A percentile compares a stretch with the other conserved stretches of the same genome.
These are phyloP conservation scores for Phyllosticta ampelicida DNA, from an alignment of 2,329 filamentous ascomycete species.

Conservation along the genomic window DNA sequence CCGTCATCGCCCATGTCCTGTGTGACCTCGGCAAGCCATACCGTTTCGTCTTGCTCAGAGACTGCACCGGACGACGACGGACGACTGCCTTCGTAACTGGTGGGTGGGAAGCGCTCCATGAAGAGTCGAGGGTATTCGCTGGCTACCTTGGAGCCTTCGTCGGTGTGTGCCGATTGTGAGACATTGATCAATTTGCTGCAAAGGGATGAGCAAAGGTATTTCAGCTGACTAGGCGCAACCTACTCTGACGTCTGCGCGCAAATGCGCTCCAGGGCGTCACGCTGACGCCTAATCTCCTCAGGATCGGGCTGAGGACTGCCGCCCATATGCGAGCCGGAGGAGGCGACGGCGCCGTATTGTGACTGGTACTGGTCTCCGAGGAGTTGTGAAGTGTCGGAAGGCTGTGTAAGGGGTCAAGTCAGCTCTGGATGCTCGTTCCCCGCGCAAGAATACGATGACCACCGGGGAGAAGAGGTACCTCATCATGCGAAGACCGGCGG, in stretches of 20 bases:
- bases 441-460: background rate
- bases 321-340: slow-evolving; percentile 21
- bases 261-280: slow-evolving; percentile 39
- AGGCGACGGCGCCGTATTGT: slow-evolving; percentile 33
- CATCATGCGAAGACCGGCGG: slow-evolving; percentile 32
- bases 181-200: slow-evolving; percentile 40
- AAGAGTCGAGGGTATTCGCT: slow-evolving; percentile 33
- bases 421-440: background rate
- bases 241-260: slow-evolving; percentile 40
- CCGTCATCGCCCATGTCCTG: slow-evolving; percentile 19
- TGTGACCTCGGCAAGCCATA: slow-evolving; percentile 18
- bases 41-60: slow-evolving; percentile 9
- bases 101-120: slow-evolving; percentile 29
- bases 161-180: slow-evolving; percentile 30
- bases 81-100: slow-evolving; percentile 7
- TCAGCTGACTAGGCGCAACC: slow-evolving; percentile 13
- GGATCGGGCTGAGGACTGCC: slow-evolving; percentile 34
- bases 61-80: slow-evolving; percentile 9
- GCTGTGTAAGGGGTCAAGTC: slow-evolving; percentile 21
- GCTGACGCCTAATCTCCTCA: slow-evolving; percentile 38
- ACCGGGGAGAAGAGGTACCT: slow-evolving; percentile 25
- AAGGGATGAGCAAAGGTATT: slow-evolving; percentile 16
- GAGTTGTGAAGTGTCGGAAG: slow-evolving; percentile 36
- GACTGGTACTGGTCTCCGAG: slow-evolving; percentile 34
- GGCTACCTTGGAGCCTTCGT: slow-evolving; percentile 26